Conservation (phyloP, 768 basidiomycete species). For the Neoboletus magnificus region DNA sequence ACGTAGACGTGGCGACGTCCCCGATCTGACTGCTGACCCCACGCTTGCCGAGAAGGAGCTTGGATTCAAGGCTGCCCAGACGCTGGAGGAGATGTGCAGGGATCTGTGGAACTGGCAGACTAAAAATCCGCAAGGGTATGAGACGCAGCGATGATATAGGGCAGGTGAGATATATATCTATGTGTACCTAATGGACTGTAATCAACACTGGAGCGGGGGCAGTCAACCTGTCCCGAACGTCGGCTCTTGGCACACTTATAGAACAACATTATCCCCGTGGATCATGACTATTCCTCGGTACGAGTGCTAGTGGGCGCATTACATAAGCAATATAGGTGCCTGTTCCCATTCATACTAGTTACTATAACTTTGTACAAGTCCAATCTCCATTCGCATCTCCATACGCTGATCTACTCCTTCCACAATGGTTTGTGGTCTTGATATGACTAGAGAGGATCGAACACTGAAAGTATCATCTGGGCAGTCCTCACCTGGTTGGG, state of each 20-base stretch:
- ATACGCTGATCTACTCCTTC: constrained; percentile 5
- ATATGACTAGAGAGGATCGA: not conserved
- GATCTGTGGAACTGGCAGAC: constrained; percentile 99
- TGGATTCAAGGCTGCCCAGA: constrained; percentile 79
- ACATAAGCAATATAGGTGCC: constrained; percentile 10
- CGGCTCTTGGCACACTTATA: not conserved
- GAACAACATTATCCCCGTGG: not conserved
- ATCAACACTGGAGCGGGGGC: not conserved
- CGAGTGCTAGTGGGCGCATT: constrained; percentile 1
- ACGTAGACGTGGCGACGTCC: constrained; percentile 85
- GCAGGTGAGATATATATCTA: constrained; percentile 4
- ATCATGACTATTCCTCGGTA: too few species aligned
- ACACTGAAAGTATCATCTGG: constrained; percentile 7
- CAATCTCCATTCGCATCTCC: constrained; percentile 1
- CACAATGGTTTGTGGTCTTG: constrained; percentile 23
- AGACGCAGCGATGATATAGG: constrained; percentile 24
- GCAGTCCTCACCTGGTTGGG: constrained; percentile 51
- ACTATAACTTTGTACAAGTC: not conserved
- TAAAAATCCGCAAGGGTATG: constrained; percentile 82
- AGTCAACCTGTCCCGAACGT: not conserved
- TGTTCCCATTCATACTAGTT: too few species aligned
- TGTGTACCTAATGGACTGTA: constrained; percentile 19
- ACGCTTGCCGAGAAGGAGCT: constrained; percentile 88
- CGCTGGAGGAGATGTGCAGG: constrained; percentile 88
- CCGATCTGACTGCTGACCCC: constrained; percentile 94